Base-by-base conservation (phyloP, 139 green algal genomes). In the Edaphochlamys debaryana region DNA sequence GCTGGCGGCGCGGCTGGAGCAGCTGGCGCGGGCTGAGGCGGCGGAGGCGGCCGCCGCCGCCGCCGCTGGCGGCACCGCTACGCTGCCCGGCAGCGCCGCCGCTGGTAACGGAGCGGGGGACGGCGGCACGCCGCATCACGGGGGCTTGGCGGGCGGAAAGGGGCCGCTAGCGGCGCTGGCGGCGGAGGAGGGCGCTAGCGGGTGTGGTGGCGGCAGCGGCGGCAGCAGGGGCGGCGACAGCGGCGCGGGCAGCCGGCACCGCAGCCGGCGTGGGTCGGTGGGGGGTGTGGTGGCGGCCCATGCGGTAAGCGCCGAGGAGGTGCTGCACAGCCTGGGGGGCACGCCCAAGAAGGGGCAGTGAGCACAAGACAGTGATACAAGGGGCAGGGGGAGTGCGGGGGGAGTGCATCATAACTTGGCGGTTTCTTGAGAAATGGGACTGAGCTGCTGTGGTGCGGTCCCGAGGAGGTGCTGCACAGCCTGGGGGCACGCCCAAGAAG, bases 301-400 rank as follows among this genome's bases (percentile, higher is more conserved):
- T 37, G 75, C 75, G 2, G 75, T 81, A 30, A 81, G 75, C 25
- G 75, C 75, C 23, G 75, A 81, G 75, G 75, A 81, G 2, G 60
- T 81, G 40, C 40, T 81, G 34, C 72, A 68, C 72, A 22, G 70
- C 48, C n/a, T 78, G 70, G 70, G 15, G 17, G 11, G 11, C 11
- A 13, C 45, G 45, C 45, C 9, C 11, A 9, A 54, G 45, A 54
- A 54, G 45, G 11, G 45, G 45, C n/a, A n/a, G n/a, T n/a, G n/a
- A n/a, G n/a, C n/a, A n/a, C n/a, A n/a, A n/a, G n/a, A n/a, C n/a
- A n/a, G n/a, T n/a, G n/a, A n/a, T n/a, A n/a, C n/a, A n/a, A n/a
- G n/a, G n/a, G n/a, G n/a, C n/a, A n/a, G n/a, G n/a, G n/a, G n/a
- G n/a, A n/a, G n/a, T n/a, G n/a, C n/a, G n/a, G n/a, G n/a, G n/a